phyloP scores from a whole-genome alignment of 108 stramenopile species.

The Pelagomonas calceolata region DNA sequence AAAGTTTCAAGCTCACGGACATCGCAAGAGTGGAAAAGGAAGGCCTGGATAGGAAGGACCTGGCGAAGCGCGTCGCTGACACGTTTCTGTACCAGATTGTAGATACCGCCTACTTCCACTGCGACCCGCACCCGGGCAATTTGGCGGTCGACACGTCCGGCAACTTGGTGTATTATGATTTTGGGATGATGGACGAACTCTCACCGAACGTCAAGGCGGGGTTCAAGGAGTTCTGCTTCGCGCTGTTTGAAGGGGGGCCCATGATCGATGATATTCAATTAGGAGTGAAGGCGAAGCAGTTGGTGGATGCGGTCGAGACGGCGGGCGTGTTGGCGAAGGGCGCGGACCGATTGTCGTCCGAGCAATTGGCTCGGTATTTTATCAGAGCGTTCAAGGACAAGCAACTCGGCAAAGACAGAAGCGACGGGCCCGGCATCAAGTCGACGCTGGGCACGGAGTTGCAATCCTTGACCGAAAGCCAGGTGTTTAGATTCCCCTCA shows the following conservation, averaged over 20 bases:
- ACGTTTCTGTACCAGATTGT: slow-evolving; percentile 80
- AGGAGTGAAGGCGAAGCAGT: slow-evolving; percentile 66
- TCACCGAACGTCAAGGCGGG: slow-evolving; percentile 61
- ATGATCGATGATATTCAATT: slow-evolving; percentile 55
- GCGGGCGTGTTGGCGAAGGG: slow-evolving; percentile 79
- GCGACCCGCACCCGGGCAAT: slow-evolving; percentile 51
- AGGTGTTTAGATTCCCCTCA: slow-evolving; percentile 83
- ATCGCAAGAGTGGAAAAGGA: slow-evolving; percentile 57
- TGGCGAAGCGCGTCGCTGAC: slow-evolving; percentile 80
- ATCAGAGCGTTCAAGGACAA: slow-evolving; percentile 81
- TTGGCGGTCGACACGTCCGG: slow-evolving; percentile 66
- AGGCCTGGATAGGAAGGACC: slow-evolving; percentile 53
- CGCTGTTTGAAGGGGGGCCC: slow-evolving; percentile 74
- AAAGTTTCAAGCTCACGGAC: slow-evolving; percentile 78
- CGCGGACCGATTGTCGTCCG: slow-evolving; percentile 83
- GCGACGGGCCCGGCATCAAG: slow-evolving; percentile 54
- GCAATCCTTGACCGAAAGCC: slow-evolving; percentile 59
- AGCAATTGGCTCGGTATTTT: slow-evolving; percentile 85
- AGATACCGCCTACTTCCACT: slow-evolving; percentile 57
- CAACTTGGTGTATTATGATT: slow-evolving; percentile 87
- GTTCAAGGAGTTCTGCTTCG: slow-evolving; percentile 70
- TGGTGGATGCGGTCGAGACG: slow-evolving; percentile 88
- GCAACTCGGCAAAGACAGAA: slow-evolving; percentile 60
- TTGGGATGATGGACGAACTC: slow-evolving; percentile 92
- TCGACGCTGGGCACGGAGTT: slow-evolving; percentile 66